Conservation (phyloP, 2,329 filamentous ascomycete species). For the Microcera coccophila region DNA sequence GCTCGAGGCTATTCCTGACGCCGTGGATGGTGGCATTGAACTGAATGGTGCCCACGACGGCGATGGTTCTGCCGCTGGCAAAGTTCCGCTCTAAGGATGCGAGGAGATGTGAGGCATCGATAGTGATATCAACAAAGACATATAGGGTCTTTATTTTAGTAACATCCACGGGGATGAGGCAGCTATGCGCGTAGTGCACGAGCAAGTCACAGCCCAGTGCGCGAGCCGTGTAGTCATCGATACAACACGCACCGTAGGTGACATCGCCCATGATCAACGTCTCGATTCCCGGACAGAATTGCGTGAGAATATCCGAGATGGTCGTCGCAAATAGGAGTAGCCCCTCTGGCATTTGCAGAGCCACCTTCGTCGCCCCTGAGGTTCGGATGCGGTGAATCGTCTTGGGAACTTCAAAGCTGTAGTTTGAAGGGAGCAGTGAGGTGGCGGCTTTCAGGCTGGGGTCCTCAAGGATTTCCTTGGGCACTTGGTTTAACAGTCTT, state of each 20-base stretch:
- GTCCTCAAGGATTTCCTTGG: constrained; percentile 80
- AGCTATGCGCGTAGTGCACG: constrained; percentile 96
- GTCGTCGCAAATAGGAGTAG: constrained; percentile 94
- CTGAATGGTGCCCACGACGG: constrained; percentile 94
- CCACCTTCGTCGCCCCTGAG: constrained; percentile 74
- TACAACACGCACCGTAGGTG: constrained; percentile 97
- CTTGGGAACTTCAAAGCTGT: constrained; percentile 97
- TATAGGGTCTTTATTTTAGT: constrained; percentile 97
- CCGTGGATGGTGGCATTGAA: constrained; percentile 97
- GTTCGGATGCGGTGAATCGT: constrained; percentile 91
- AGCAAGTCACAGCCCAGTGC: constrained; percentile 91
- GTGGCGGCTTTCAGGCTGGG: constrained; percentile 83
- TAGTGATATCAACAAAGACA: constrained; percentile 96
- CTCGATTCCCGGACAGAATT: constrained; percentile 87
- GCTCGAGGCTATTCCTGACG: constrained; percentile 70
- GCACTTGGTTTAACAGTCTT: constrained; percentile 86
- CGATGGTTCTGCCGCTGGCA: constrained; percentile 76
- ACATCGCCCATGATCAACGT: constrained; percentile 99
- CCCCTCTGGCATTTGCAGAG: constrained; percentile 96
- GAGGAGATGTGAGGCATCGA: constrained; percentile 83
- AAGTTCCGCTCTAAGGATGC: constrained; percentile 89
- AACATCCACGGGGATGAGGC: constrained; percentile 91
- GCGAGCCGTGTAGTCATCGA: constrained; percentile 94
- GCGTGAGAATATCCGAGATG: constrained; percentile 90
- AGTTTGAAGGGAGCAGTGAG: constrained; percentile 84